phyloP scores from a whole-genome alignment of 2,329 filamentous ascomycete genomes.

The Botrytis medusae region DNA sequence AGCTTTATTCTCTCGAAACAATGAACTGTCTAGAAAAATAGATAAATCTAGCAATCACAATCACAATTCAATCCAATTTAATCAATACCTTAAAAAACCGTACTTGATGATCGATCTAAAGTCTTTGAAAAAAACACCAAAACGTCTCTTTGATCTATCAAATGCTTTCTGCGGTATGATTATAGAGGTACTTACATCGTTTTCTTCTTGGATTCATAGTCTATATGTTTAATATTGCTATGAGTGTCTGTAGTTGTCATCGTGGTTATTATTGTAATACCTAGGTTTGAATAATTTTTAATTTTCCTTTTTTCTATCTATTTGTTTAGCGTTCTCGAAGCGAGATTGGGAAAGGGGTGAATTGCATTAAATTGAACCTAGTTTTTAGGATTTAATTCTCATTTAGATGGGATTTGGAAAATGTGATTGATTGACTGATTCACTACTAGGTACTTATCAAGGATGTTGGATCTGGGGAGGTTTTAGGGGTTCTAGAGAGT shows the following conservation, averaged over 20 bases:
- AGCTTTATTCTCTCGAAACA: background rate
- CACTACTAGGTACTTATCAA: background rate
- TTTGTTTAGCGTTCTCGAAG: background rate
- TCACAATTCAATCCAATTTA: background rate
- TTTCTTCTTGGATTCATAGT: background rate
- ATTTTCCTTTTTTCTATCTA: background rate
- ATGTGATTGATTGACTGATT: background rate
- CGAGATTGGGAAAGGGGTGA: background rate
- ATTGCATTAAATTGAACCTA: background rate
- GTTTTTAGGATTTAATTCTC: too few species aligned
- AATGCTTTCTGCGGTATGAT: background rate
- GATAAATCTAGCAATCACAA: background rate
- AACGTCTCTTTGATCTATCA: background rate
- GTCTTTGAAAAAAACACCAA: background rate
- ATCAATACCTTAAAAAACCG: background rate
- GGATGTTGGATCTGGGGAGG: background rate
- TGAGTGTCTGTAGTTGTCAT: background rate
- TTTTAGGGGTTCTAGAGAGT: background rate
- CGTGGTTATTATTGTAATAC: background rate
- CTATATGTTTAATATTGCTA: background rate
- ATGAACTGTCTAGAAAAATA: background rate
- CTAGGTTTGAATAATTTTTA: background rate
- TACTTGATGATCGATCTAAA: background rate
- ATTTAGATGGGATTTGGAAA: background rate
- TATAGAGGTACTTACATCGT: background rate